Evolutionary conservation across 345 rosid genomes (phyloP), one percentile per base, ranked within the genome.

Genomic region (Dipteronia sinensis): DNA sequence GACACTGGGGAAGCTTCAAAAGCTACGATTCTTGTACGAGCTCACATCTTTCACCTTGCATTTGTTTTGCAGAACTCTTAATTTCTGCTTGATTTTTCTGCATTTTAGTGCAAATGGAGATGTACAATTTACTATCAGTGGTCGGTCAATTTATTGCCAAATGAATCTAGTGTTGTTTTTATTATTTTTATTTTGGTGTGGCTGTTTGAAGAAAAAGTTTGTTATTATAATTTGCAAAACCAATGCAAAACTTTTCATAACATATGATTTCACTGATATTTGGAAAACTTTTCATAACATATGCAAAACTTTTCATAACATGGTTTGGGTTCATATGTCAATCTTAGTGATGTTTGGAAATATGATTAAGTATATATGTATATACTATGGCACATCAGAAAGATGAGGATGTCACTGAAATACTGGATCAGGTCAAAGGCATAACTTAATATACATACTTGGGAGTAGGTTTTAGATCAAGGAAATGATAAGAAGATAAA

Each of bases 11-110:
- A 81, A 82, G 78, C 94, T 93, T 70, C 7, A 76, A 78, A 93
- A 82, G 82, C 89, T 93, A 47, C 87, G 96, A 5, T 90, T 91
- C 87, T 76, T 93, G 98, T 93, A 93, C 19, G 95, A 75, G 79
- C 77, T 49, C 71, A 31, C 27, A 42, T 77, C 74, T 75, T 42
- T 74, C 23, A 6, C 66, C n/a, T 65, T 47, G 59, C 29, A 49
- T 67, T 76, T 44, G 71, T 69, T 69, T 29, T 44, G 53, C 75
- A 22, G 20, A 42, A 69, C 61, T 67, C 74, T 6, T 20, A 19
- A 16, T 73, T 71, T 76, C 31, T 66, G 13, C 47, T 31, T 20
- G 27, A 27, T 3, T 25, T 42, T 68, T 62, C 56, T 62, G 34
- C 42, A 29, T 74, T 25, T 63, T 63, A 23, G 8, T 63, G 34